Evolutionary conservation across 331 rosid species (phyloP).

Genomic region (Cydonia oblonga): DNA sequence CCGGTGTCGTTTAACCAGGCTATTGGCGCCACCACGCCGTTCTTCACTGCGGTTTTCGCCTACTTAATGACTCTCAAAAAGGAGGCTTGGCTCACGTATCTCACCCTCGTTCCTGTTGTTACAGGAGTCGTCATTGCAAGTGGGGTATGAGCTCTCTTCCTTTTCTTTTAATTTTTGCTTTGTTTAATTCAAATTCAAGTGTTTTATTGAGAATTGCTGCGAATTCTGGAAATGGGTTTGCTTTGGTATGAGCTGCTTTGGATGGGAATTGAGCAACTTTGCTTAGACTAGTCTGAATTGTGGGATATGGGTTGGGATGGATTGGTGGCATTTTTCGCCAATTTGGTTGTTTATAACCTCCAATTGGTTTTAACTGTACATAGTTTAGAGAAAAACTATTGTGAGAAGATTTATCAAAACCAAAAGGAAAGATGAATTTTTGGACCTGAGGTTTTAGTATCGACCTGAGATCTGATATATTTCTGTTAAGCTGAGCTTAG

Average conservation of each 20-base stretch:
- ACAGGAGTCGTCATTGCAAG: slow-evolving; percentile 81
- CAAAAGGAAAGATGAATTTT: not conserved
- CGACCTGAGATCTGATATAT: not conserved
- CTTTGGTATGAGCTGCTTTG: too few relatives aligned
- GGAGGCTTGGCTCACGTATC: slow-evolving; percentile 70
- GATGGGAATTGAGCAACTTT: not conserved
- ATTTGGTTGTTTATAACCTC: not conserved
- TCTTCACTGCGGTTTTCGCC: slow-evolving; percentile 78
- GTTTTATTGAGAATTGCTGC: not conserved
- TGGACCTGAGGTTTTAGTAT: not conserved
- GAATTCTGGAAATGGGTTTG: not conserved
- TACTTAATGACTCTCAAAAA: slow-evolving; percentile 53
- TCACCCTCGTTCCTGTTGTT: slow-evolving; percentile 78
- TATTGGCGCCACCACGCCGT: slow-evolving; percentile 82
- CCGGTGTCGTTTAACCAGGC: slow-evolving; percentile 93
- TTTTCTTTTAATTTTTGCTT: not conserved
- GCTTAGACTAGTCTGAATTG: not conserved
- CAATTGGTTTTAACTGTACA: too few relatives aligned
- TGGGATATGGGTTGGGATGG: not conserved
- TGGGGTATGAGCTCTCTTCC: slow-evolving; percentile 38
- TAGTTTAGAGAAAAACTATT: too few relatives aligned
- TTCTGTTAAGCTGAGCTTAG: not conserved
- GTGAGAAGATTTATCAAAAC: slow-evolving; percentile 3
- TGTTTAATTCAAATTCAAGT: not conserved
- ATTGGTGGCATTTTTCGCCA: not conserved